Percentiles rank a stretch among this genome's conserved stretches.
Conservation (phyloP, 768 basidiomycete genomes). For the Russula abietina region DNA sequence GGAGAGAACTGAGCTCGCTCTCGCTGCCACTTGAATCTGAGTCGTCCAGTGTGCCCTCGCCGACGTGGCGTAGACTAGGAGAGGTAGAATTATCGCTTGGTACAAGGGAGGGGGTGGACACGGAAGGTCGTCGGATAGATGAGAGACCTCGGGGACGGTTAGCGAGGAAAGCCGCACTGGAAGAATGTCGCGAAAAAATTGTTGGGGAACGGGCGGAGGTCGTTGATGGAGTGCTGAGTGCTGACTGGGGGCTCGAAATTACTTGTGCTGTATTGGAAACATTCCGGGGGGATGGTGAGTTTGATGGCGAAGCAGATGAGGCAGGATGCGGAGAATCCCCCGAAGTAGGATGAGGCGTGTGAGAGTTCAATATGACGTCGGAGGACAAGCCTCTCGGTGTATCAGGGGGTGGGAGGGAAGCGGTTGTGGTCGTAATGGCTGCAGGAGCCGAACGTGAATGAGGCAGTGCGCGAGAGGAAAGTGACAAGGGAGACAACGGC, state of each 20-base stretch:
- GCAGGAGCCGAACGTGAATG: conserved; percentile 42
- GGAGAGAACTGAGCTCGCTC: conserved; percentile 22
- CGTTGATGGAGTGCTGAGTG: conserved; percentile 16
- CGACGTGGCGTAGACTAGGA: conserved; percentile 53
- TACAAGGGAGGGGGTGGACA: conserved; percentile 33
- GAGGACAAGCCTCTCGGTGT: conserved; percentile 25
- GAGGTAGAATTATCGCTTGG: conserved; percentile 33
- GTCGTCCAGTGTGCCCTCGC: conserved; percentile 73
- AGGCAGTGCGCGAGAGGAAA: conserved; percentile 27
- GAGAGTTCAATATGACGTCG: conserved; percentile 28
- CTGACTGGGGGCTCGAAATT: conserved; percentile 17
- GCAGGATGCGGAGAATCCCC: conserved; percentile 9
- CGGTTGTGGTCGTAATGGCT: conserved; percentile 33
- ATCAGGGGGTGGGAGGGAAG: conserved; percentile 15
- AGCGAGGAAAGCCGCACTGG: conserved; percentile 16
- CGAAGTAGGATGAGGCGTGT: conserved; percentile 6
- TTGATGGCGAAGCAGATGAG: conserved; percentile 14
- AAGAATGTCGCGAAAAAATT: conserved; percentile 22
- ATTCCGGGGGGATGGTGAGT: conserved; percentile 22
- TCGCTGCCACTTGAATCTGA: conserved; percentile 55
- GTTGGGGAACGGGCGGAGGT: conserved; percentile 12
- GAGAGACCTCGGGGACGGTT: conserved; percentile 28
- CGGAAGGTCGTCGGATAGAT: conserved; percentile 42
- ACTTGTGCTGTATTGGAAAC: conserved; percentile 13
- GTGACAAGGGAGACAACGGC: conserved; percentile 27